Percentiles rank a stretch among this genome's conserved stretches.
phyloP scores from a whole-genome alignment of 805 yeast genomes.

The Candida ovalis region DNA sequence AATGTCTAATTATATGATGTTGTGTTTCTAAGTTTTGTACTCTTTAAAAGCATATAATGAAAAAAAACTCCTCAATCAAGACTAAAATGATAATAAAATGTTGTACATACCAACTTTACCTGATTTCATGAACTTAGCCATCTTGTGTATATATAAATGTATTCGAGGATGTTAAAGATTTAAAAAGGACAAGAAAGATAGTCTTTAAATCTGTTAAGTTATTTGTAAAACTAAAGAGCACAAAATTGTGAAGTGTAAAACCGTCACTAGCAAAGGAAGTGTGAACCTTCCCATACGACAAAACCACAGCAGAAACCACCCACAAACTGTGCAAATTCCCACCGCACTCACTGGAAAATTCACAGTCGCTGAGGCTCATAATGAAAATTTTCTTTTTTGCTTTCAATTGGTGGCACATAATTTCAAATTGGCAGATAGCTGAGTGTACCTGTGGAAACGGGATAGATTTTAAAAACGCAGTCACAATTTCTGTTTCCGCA shows the following conservation, averaged over 20 bases:
- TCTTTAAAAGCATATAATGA: too few species aligned
- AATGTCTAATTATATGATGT: too few species aligned
- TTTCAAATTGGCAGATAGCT: not conserved
- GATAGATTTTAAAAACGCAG: not conserved
- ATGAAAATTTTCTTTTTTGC: not conserved
- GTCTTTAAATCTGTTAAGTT: not conserved
- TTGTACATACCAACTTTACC: conserved; percentile 96
- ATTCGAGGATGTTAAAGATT: conserved; percentile 5
- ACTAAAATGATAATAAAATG: too few species aligned
- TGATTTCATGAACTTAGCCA: conserved; percentile 99
- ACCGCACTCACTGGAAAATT: not conserved
- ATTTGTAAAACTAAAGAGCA: not conserved
- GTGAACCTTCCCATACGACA: not conserved
- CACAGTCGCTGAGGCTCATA: not conserved
- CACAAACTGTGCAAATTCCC: not conserved
- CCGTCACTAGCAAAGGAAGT: not conserved
- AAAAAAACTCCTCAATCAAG: too few species aligned
- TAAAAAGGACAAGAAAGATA: not conserved
- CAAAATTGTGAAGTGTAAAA: not conserved
- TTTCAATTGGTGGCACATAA: not conserved
- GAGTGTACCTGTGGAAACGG: too few species aligned
- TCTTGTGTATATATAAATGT: conserved; percentile 36
- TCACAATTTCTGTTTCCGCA: not conserved
- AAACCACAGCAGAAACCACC: not conserved
- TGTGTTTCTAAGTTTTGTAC: too few species aligned